phyloP scores from a whole-genome alignment of 768 basidiomycete species.

The Auriscalpium microsporum region DNA sequence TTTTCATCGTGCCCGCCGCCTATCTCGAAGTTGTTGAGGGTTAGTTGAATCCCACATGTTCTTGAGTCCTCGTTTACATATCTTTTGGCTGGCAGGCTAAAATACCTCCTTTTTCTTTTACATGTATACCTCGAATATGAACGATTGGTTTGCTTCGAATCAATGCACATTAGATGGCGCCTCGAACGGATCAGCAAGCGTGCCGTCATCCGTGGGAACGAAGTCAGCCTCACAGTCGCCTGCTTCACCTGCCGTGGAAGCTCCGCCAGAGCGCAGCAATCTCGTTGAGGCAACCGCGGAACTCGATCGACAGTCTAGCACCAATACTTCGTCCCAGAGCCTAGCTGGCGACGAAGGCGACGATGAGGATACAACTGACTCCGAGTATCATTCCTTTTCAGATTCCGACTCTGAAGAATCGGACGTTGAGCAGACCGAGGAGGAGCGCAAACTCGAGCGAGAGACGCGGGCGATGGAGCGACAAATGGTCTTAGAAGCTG shows the following conservation, averaged over 20 bases:
- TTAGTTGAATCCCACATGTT: slow-evolving; percentile 60
- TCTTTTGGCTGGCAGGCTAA: slow-evolving; percentile 61
- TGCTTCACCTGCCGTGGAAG: too few relatives aligned
- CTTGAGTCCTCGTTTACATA: slow-evolving; percentile 56
- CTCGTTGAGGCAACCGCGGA: too few relatives aligned
- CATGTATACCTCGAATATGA: slow-evolving; percentile 18
- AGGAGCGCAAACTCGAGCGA: slow-evolving; percentile 42
- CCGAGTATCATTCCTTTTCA: slow-evolving; percentile 36
- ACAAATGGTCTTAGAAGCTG: slow-evolving; percentile 77
- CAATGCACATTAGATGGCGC: not conserved
- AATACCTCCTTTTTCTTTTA: slow-evolving; percentile 48
- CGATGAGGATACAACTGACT: slow-evolving; percentile 25
- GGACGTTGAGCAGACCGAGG: slow-evolving; percentile 27
- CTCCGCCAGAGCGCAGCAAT: too few relatives aligned
- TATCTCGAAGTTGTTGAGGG: slow-evolving; percentile 84
- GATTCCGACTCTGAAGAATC: slow-evolving; percentile 34
- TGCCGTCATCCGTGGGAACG: too few relatives aligned
- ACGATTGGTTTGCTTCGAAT: slow-evolving; percentile 9
- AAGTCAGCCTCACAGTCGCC: too few relatives aligned
- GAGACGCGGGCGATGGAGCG: slow-evolving; percentile 66
- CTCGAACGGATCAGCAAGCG: not conserved
- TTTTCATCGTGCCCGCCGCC: slow-evolving; percentile 86
- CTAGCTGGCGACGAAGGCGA: slow-evolving; percentile 19
- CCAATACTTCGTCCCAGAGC: not conserved
- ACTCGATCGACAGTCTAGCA: not conserved